These are phyloP conservation scores for Corniculantispora saksenae DNA, from an alignment of 2,329 filamentous ascomycete genomes.

Conservation along the genomic window DNA sequence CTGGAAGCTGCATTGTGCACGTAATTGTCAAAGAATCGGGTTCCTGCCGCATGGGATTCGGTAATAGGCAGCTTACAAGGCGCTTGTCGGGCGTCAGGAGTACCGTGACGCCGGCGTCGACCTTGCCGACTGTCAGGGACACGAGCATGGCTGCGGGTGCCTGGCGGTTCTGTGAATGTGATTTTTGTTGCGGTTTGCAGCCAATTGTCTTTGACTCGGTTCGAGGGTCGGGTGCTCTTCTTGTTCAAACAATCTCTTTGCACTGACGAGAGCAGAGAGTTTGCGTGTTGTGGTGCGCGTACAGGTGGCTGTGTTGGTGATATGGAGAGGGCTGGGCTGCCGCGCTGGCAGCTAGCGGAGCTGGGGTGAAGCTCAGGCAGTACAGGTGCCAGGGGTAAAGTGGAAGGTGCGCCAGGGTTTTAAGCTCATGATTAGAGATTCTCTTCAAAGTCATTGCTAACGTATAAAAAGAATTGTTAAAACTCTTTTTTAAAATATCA, in stretches of 20 bases:
- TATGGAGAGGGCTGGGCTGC: constrained; percentile 11
- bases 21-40: not conserved
- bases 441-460: not conserved
- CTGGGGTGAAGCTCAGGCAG: constrained; percentile 13
- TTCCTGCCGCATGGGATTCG: not conserved
- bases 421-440: not conserved
- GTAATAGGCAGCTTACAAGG: constrained; percentile 61
- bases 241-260: not conserved
- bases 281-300: constrained; percentile 1
- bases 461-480: too few species aligned
- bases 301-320: constrained; percentile 12
- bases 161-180: not conserved
- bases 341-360: constrained; percentile 7
- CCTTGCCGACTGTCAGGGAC: constrained; percentile 97
- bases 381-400: constrained; percentile 1
- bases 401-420: not conserved
- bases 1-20: not conserved
- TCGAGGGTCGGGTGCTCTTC: not conserved
- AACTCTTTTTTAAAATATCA: not conserved
- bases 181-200: not conserved
- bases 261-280: not conserved
- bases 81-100: constrained; percentile 96
- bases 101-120: constrained; percentile 97
- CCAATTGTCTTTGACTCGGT: not conserved
- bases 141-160: constrained; percentile 70